Base-by-base conservation (phyloP, 2,329 filamentous ascomycete genomes). In the Dactylellina haptotyla region DNA sequence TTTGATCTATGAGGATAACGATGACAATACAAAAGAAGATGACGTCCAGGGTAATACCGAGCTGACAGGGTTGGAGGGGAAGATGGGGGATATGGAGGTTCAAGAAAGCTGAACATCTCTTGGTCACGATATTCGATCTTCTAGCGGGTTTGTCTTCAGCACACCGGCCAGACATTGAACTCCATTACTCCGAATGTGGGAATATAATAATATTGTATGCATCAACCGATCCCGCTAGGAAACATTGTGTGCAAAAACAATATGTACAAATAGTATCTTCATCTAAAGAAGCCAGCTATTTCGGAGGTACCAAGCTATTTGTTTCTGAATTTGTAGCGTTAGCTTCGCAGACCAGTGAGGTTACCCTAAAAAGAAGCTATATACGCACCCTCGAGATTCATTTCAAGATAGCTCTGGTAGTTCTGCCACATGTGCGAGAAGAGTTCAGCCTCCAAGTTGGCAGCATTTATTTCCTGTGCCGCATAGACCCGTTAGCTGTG, bases 371-470 rank as follows among this genome's bases (percentile, higher is more conserved):
- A 46, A 6, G 5, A 25, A 23, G 25, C 12, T 12, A 50, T 50
- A 34, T 16, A 18, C 12, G n/a, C 26, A 69, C 70, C 70, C 58
- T 75, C 63, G 18, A 75, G 64, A 28, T 75, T 67, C 63, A 75
- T 69, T 37, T 75, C 70, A 9, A 67, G 43, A 50, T 75, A 67
- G 39, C 63, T 69, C 23, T 75, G 70, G n/a, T 75, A 75, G 51
- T 75, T 75, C 57, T 75, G 70, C 70, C 70, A 75, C 70, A 75
- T 75, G 56, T 75, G 70, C 30, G 70, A 75, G 63, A 75, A 75
- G 16, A 75, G 63, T 46, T 75, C 70, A 14, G 70, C 70, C 14
- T 75, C 70, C 23, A 75, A 45, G 26, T 69, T 75, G 9, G 62
- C 70, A 4, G 70, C 70, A 64, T 75, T 75, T 16, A 75, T 75